Conservation (phyloP, 139 green algal species). For the Closterium sp. region DNA sequence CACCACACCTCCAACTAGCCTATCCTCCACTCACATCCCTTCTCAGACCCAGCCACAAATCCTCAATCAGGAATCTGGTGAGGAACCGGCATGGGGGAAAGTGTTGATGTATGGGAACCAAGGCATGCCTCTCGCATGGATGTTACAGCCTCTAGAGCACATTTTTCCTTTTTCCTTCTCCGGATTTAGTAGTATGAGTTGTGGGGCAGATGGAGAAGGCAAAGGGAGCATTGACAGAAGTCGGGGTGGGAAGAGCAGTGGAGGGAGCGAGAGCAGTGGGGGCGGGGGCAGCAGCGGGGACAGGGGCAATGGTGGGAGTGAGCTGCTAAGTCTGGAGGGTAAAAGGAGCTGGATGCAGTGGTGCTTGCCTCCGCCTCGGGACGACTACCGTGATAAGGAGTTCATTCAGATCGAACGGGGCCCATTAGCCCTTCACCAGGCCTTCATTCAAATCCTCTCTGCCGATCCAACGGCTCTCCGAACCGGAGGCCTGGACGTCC, state of each 20-base stretch:
- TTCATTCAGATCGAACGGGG: background rate
- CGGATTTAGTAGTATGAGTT: background rate
- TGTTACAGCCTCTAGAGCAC: background rate
- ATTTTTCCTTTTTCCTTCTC: background rate
- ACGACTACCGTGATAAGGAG: too few species aligned
- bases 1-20: too few species aligned
- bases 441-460: background rate
- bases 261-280: too few species aligned
- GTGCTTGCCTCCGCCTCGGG: too few species aligned
- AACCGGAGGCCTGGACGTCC: background rate
- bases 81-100: background rate
- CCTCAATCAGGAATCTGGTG: background rate
- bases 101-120: background rate
- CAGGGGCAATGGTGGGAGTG: background rate
- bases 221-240: background rate
- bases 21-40: too few species aligned
- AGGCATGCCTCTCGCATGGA: background rate
- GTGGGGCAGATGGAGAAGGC: too few species aligned
- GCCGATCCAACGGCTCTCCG: background rate
- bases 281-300: too few species aligned
- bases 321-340: background rate
- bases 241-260: background rate
- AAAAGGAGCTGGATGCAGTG: background rate
- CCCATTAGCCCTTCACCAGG: background rate
- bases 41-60: too few species aligned